phyloP scores from a whole-genome alignment of 2,329 filamentous ascomycete genomes.

The Dactylellina parvicollis region DNA sequence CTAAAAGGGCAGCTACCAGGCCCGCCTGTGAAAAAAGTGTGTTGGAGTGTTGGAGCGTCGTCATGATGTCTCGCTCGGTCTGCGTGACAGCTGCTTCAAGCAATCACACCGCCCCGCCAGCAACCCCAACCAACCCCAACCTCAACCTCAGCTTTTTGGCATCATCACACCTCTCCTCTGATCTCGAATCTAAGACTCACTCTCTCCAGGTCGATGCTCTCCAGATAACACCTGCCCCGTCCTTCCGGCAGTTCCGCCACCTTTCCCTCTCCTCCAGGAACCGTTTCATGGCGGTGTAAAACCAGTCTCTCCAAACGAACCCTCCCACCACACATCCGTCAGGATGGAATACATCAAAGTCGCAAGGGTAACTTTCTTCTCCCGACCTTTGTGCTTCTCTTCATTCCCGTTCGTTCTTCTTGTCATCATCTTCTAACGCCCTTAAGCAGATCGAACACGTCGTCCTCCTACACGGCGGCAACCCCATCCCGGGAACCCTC shows the following conservation, averaged over 20 bases:
- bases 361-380: constrained; percentile 55
- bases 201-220: constrained; percentile 10
- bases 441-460: constrained; percentile 69
- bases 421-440: constrained; percentile 1
- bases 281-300: constrained; percentile 38
- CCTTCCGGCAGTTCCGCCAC: constrained; percentile 43
- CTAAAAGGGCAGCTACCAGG: not conserved
- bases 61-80: constrained; percentile 35
- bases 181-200: not conserved
- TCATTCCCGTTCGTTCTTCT: constrained; percentile 19
- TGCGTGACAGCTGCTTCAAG: constrained; percentile 5
- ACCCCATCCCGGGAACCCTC: constrained; percentile 68
- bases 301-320: not conserved
- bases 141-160: not conserved
- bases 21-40: not conserved
- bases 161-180: no score
- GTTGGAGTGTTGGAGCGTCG: constrained; percentile 51
- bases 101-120: constrained; percentile 3
- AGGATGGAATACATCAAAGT: constrained; percentile 58
- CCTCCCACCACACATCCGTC: not conserved
- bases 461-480: constrained; percentile 70
- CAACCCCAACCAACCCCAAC: not conserved
- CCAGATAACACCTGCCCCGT: constrained; percentile 18
- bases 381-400: not conserved
- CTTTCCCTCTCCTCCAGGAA: constrained; percentile 1